Evolutionary conservation across 73 alveolate genomes (phyloP).

Genomic region (Stentor coeruleus): DNA sequence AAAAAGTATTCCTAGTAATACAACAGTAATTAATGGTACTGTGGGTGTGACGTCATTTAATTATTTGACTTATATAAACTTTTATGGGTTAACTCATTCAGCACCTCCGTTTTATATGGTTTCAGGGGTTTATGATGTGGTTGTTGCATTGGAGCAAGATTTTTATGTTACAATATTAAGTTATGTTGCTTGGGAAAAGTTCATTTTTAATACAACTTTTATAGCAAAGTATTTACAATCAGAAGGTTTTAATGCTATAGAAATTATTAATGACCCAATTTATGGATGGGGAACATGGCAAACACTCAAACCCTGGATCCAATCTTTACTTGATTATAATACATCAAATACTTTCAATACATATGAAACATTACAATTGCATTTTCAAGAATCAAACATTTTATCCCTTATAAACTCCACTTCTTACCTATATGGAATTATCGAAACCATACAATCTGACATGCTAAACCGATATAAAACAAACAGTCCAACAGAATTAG

Average conservation of each 20-base stretch:
- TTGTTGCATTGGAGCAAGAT: background rate
- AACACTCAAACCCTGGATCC: background rate
- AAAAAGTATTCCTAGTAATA: background rate
- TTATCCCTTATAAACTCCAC: background rate
- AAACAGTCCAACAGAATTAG: background rate
- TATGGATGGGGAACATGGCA: conserved; percentile 13
- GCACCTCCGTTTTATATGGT: conserved; percentile 5
- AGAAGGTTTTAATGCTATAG: background rate
- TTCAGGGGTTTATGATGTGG: conserved; percentile 1
- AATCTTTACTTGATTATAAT: background rate
- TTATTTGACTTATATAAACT: background rate
- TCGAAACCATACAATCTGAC: background rate
- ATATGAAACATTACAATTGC: background rate
- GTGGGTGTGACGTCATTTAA: background rate
- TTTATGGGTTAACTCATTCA: conserved; percentile 13
- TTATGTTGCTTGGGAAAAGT: background rate
- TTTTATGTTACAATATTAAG: background rate
- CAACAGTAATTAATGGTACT: background rate
- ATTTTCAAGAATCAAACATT: background rate
- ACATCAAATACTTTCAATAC: background rate
- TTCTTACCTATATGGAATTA: background rate
- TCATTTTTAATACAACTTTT: background rate
- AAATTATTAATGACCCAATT: background rate
- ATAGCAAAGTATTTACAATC: background rate
- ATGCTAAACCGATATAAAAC: conserved; percentile 4